A percentile compares a stretch with the other conserved stretches of the same genome.
Conservation (phyloP, 768 basidiomycete species). For the Mycena venus region DNA sequence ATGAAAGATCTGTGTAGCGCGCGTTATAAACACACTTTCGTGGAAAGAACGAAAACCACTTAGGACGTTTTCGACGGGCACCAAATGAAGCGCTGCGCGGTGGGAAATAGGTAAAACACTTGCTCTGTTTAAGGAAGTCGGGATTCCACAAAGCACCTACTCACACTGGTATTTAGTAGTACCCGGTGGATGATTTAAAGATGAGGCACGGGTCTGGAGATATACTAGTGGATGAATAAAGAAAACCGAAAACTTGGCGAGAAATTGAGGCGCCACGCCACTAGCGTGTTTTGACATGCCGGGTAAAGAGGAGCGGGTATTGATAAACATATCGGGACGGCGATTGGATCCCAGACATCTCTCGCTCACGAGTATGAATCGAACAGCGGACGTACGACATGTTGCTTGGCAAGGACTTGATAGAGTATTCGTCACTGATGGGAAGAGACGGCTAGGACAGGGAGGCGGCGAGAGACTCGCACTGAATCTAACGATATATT, state of each 20-base stretch:
- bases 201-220: neutral
- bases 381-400: neutral
- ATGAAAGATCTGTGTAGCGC: neutral
- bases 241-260: no score
- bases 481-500: no score
- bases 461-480: neutral
- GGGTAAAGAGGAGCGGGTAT: neutral
- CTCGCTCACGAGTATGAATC: neutral
- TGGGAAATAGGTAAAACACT: neutral
- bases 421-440: neutral
- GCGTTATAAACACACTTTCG: no score
- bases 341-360: neutral
- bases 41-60: neutral
- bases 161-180: neutral
- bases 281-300: neutral
- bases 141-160: neutral
- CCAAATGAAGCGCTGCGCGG: neutral
- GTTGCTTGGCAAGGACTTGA: neutral
- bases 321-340: neutral
- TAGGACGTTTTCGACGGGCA: no score
- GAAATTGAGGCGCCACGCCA: neutral
- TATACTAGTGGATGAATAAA: neutral
- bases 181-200: neutral
- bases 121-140: no score
- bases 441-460: neutral